phyloP scores from a whole-genome alignment of 176 grass and related monocot species.

The Bonia amplexicaulis region DNA sequence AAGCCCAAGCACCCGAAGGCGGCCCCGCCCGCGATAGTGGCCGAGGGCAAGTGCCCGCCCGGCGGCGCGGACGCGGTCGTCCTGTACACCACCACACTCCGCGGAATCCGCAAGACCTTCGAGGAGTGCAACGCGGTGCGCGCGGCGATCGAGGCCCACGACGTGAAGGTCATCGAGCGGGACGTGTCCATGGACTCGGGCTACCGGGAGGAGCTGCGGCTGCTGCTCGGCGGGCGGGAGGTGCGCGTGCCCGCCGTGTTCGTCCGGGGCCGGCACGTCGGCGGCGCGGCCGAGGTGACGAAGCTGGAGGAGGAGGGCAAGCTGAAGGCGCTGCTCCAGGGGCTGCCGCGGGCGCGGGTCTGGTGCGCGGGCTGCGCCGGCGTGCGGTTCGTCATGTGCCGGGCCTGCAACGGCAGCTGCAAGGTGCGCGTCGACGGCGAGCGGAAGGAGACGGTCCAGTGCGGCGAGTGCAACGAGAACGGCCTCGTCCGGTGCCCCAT shows the following conservation, averaged over 20 bases:
- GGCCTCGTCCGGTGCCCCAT: conserved; percentile 92
- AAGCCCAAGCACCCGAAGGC: conserved; percentile 48
- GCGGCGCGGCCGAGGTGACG: conserved; percentile 63
- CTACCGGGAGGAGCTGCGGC: conserved; percentile 81
- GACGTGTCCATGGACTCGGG: conserved; percentile 99
- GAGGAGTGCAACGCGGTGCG: conserved; percentile 64
- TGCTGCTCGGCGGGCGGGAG: conserved; percentile 60
- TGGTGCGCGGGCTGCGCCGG: conserved; percentile 84
- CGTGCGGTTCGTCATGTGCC: conserved; percentile 90
- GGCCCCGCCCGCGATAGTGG: conserved; percentile 46
- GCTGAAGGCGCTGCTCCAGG: conserved; percentile 55
- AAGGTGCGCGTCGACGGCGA: conserved; percentile 75
- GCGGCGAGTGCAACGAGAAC: conserved; percentile 90
- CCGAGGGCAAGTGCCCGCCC: conserved; percentile 43
- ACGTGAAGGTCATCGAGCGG: conserved; percentile 77
- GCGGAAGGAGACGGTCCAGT: conserved; percentile 53
- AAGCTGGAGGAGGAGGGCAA: conserved; percentile 88
- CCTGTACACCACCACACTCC: conserved; percentile 71
- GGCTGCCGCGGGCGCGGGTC: conserved; percentile 61
- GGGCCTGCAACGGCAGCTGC: conserved; percentile 89
- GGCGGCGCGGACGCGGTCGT: conserved; percentile 37
- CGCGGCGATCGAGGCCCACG: conserved; percentile 54
- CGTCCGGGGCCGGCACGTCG: conserved; percentile 63
- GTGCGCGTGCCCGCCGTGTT: conserved; percentile 76
- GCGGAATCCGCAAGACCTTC: conserved; percentile 71